Evolutionary conservation across 352 stramenopile genomes (phyloP), one percentile per base, ranked within the genome.

Genomic region (Globisporangium rhizosaccharum): DNA sequence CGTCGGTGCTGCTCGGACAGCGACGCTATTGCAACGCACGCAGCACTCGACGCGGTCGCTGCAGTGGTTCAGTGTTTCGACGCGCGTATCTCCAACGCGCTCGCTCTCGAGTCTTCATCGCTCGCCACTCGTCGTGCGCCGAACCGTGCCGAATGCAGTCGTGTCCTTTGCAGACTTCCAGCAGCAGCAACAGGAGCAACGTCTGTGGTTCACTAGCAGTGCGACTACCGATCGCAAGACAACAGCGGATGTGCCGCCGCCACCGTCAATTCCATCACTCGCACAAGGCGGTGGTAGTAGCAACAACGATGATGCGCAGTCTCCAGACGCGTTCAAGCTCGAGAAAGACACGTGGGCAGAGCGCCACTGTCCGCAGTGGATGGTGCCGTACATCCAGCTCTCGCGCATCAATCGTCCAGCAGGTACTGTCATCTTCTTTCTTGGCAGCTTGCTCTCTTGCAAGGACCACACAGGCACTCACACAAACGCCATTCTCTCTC

Each of bases 281-380:
- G 6, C 42, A 17, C 51, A 45, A 2, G 36, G 68, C 11, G 52
- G 33, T 36, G 30, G 2, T 36, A 36, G 48, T 18, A 57, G 26
- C 30, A 49, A 59, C 7, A 26, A 33, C 11, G 17, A 36, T 26
- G 8, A 2, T 23, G 8, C 25, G 44, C 18, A 23, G 50, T 28
- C 8, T 36, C 14, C 49, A 6, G 77, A 79, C 41, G 51, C 57
- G 33, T 94, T 91, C 65, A 67, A 71, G 28, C 72, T 88, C 56
- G 82, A 96, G 66, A 93, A 96, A 57, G 66, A 93, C 48, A 96
- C 86, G 62, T 96, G 86, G 86, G 86, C 84, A 2, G 86, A 96
- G 63, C 71, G 72, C 36, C 71, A 96, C 51, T 76, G 71, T 6
- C 84, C 84, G 26, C 48, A 73, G 48, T 92, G 79, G 79, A 85